phyloP scores from a whole-genome alignment of 352 stramenopile genomes.

The Globisporangium solare region DNA sequence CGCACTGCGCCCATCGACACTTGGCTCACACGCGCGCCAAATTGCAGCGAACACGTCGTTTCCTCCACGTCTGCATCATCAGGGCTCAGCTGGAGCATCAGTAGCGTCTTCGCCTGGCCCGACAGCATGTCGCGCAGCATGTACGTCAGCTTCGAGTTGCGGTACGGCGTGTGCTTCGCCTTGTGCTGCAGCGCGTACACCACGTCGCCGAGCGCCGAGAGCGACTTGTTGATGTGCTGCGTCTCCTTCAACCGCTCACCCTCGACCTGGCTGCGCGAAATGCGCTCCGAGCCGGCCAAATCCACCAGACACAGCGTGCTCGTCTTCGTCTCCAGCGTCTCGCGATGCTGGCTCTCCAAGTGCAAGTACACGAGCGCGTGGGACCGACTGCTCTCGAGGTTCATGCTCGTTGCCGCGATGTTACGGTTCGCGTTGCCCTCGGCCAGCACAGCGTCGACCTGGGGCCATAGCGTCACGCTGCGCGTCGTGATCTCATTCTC shows the following conservation, averaged over 20 bases:
- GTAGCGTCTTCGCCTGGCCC: constrained; percentile 87
- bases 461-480: constrained; percentile 48
- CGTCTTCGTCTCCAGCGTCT: constrained; percentile 59
- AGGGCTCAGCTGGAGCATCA: constrained; percentile 91
- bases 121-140: constrained; percentile 91
- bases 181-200: constrained; percentile 92
- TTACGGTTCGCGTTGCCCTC: constrained; percentile 82
- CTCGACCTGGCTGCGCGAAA: constrained; percentile 81
- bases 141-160: constrained; percentile 94
- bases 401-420: constrained; percentile 82
- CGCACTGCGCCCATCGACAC: constrained; percentile 84
- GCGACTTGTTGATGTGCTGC: constrained; percentile 98
- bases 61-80: constrained; percentile 79
- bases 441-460: constrained; percentile 62
- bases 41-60: constrained; percentile 86
- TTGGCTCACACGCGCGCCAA: constrained; percentile 86
- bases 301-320: constrained; percentile 97
- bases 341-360: constrained; percentile 63
- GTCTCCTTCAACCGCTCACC: constrained; percentile 93
- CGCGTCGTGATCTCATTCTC: constrained; percentile 68
- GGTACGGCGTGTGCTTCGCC: constrained; percentile 92
- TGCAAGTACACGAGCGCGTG: constrained; percentile 82
- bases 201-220: constrained; percentile 96
- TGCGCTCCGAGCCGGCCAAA: constrained; percentile 95
- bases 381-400: constrained; percentile 82